A percentile compares a stretch with the other conserved stretches of the same genome.
Conservation (phyloP, 2,329 filamentous ascomycete genomes). For the Teratosphaeria zuluensis region DNA sequence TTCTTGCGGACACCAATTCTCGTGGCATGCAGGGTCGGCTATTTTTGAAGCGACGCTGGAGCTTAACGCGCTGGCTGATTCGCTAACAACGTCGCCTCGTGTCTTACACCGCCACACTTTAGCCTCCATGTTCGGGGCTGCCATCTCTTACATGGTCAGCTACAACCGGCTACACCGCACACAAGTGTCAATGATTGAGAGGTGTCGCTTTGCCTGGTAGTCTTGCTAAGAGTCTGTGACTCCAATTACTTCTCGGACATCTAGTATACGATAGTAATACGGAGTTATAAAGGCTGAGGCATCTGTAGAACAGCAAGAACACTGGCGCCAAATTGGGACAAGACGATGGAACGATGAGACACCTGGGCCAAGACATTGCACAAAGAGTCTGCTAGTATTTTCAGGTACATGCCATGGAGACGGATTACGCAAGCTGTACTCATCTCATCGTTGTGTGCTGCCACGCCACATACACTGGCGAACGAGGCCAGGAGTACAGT, state of each 20-base stretch:
- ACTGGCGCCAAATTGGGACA: neutral
- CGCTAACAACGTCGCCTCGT: neutral
- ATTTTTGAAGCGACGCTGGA: neutral
- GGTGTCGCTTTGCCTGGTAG: neutral
- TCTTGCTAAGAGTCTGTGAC: neutral
- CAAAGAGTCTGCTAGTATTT: neutral
- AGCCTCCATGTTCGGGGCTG: neutral
- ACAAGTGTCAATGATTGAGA: too few relatives aligned
- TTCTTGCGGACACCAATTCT: neutral
- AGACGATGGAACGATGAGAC: neutral
- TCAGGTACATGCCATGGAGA: neutral
- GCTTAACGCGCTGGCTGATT: neutral
- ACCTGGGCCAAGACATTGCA: neutral
- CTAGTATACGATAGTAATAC: too few relatives aligned
- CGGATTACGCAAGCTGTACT: slow-evolving; percentile 5
- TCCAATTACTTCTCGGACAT: neutral
- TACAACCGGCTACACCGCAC: neutral
- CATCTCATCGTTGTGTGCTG: slow-evolving; percentile 73
- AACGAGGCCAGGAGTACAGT: slow-evolving; percentile 4
- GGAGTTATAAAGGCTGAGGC: too few relatives aligned
- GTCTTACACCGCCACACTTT: neutral
- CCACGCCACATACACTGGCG: slow-evolving; percentile 65
- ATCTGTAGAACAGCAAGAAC: neutral
- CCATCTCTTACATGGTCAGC: neutral
- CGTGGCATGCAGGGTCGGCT: neutral